A percentile compares a stretch with the other conserved stretches of the same genome.
Conservation (phyloP, 2,329 filamentous ascomycete genomes). For the Diaporthe destruens region DNA sequence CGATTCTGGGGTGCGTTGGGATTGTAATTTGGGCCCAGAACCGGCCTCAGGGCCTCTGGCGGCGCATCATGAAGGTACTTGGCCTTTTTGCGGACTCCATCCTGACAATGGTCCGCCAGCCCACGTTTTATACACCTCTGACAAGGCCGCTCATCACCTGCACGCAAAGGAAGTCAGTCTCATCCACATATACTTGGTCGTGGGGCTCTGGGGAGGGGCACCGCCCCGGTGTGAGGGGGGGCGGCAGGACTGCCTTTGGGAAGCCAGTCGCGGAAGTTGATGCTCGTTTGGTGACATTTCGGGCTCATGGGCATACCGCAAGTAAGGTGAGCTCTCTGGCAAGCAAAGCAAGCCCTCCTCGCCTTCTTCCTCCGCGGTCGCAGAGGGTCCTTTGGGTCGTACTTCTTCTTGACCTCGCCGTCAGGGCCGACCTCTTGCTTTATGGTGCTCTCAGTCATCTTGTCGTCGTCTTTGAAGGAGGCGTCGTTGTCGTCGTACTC, state of each 20-base stretch:
- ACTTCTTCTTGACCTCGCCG: constrained; percentile 73
- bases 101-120: constrained; percentile 90
- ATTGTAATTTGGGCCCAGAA: constrained; percentile 79
- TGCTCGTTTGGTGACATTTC: constrained; percentile 40
- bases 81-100: constrained; percentile 97
- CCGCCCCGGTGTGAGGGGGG: background rate
- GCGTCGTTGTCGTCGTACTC: constrained; percentile 64
- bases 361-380: constrained; percentile 96
- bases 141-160: constrained; percentile 96
- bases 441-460: constrained; percentile 63
- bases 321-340: constrained; percentile 95
- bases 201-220: background rate
- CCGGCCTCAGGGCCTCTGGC: constrained; percentile 88
- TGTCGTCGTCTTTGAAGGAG: constrained; percentile 63
- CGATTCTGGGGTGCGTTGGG: constrained; percentile 62
- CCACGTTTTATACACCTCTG: constrained; percentile 94
- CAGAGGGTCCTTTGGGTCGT: constrained; percentile 88
- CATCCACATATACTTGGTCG: background rate
- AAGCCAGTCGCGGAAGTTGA: constrained; percentile 32
- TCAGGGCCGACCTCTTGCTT: constrained; percentile 59
- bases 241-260: background rate
- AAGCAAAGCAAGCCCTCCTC: constrained; percentile 93
- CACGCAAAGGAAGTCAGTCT: constrained; percentile 47
- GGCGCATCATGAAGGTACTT: constrained; percentile 99
- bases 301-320: constrained; percentile 82